Evolutionary conservation across 2,329 filamentous ascomycete species (phyloP).

Genomic region (Fusarium fujikuroi): DNA sequence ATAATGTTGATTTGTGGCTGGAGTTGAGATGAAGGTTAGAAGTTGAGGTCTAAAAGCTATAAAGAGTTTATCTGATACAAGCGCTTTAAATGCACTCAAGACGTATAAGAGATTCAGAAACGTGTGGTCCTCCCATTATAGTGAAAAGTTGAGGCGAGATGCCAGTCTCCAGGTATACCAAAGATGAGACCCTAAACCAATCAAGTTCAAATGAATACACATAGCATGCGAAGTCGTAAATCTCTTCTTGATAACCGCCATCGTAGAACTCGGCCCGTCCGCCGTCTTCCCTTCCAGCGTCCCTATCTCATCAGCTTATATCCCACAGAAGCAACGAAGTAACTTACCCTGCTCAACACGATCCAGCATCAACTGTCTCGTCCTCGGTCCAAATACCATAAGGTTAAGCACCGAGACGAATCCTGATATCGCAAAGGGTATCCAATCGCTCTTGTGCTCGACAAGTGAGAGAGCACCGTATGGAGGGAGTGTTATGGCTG

Average conservation of each 20-base stretch:
- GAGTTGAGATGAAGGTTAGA: accelerated
- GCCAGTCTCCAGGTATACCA: slow-evolving; percentile 47
- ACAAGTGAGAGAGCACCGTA: slow-evolving; percentile 46
- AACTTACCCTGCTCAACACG: slow-evolving; percentile 39
- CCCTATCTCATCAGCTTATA: slow-evolving; percentile 20
- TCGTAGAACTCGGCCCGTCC: slow-evolving; percentile 25
- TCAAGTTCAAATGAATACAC: slow-evolving; percentile 56
- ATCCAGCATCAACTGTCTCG: slow-evolving; percentile 44
- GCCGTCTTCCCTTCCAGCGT: slow-evolving; percentile 11
- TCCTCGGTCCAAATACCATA: slow-evolving; percentile 52
- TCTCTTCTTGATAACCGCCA: slow-evolving; percentile 39
- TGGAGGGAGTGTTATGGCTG: slow-evolving; percentile 49
- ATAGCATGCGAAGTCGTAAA: slow-evolving; percentile 54
- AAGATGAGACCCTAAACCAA: slow-evolving; percentile 48
- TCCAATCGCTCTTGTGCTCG: slow-evolving; percentile 46
- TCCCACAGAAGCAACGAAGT: too few relatives aligned
- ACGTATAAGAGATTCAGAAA: not conserved
- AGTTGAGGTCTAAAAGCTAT: not conserved
- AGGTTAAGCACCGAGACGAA: slow-evolving; percentile 49
- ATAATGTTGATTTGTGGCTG: slow-evolving; percentile 32
- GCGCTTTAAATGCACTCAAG: accelerated
- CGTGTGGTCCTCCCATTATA: not conserved
- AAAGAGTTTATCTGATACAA: not conserved
- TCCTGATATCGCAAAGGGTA: slow-evolving; percentile 49
- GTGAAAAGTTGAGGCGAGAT: slow-evolving; percentile 29